These are phyloP conservation scores for Pecoramyces ruminantium DNA, from an alignment of 192 early-diverging fungal genomes.

Conservation along the genomic window DNA sequence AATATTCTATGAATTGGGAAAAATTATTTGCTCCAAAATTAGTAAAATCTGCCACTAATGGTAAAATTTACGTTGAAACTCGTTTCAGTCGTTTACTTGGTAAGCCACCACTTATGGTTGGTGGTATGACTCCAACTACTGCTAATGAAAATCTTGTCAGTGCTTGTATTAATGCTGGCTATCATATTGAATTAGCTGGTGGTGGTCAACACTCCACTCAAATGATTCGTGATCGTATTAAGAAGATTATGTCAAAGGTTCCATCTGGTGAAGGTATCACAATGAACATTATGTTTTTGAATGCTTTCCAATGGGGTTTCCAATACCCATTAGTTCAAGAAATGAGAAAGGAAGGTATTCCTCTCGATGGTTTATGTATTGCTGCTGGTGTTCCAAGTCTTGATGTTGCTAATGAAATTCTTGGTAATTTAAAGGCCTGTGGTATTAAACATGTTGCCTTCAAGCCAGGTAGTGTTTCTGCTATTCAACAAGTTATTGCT, in stretches of 20 bases:
- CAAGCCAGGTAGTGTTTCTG: constrained; percentile 60
- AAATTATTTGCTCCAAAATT: constrained; percentile 68
- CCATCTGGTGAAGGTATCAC: constrained; percentile 74
- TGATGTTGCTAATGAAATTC: constrained; percentile 69
- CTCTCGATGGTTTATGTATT: constrained; percentile 78
- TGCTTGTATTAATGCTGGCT: constrained; percentile 80
- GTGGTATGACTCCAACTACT: constrained; percentile 87
- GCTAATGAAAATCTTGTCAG: constrained; percentile 59
- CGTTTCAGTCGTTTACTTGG: constrained; percentile 68
- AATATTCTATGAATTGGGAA: constrained; percentile 70
- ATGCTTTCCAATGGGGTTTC: constrained; percentile 80
- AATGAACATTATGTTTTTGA: constrained; percentile 79
- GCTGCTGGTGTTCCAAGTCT: constrained; percentile 82
- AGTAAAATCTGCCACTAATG: constrained; percentile 44
- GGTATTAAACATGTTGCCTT: constrained; percentile 73
- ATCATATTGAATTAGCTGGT: constrained; percentile 76
- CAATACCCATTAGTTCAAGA: constrained; percentile 65
- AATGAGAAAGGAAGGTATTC: constrained; percentile 66
- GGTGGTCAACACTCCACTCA: constrained; percentile 71
- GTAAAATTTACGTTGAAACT: constrained; percentile 67
- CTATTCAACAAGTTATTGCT: constrained; percentile 64
- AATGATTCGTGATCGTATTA: constrained; percentile 47
- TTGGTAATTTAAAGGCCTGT: constrained; percentile 47
- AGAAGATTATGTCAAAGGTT: constrained; percentile 49
- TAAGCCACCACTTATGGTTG: constrained; percentile 84